Evolutionary conservation across 148 eudicot genomes (phyloP).

Genomic region (Fallopia convolvulus): DNA sequence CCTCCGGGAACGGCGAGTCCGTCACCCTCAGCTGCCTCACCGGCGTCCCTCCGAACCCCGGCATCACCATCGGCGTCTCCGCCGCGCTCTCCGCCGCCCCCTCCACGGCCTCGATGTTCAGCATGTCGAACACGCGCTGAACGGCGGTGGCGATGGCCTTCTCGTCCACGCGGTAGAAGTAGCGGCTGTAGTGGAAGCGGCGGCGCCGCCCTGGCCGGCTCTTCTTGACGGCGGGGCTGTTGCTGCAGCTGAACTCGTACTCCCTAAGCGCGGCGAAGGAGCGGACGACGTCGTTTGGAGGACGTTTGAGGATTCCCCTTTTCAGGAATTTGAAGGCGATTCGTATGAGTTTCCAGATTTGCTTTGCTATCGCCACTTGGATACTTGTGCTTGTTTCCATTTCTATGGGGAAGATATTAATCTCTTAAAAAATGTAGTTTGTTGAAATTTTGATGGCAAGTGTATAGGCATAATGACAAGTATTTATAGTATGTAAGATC

Average conservation of each 20-base stretch:
- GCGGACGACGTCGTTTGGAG: conserved; percentile 18
- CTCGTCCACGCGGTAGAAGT: conserved; percentile 20
- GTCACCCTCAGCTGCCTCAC: conserved; percentile 57
- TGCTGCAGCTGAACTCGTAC: conserved; percentile 73
- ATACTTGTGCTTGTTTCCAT: conserved; percentile 4
- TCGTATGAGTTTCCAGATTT: not conserved
- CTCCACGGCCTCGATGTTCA: conserved; percentile 17
- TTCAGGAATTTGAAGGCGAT: conserved; percentile 1
- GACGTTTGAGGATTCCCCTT: not conserved
- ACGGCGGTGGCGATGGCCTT: conserved; percentile 17
- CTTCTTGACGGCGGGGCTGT: conserved; percentile 41
- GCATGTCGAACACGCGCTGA: conserved; percentile 36
- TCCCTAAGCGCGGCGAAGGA: conserved; percentile 37
- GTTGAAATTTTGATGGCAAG: not conserved
- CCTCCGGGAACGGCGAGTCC: conserved; percentile 59
- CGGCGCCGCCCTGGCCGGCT: conserved; percentile 20
- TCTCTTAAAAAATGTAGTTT: not conserved
- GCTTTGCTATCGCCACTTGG: not conserved
- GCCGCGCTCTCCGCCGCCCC: conserved; percentile 3
- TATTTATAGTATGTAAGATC: not conserved
- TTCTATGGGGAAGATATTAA: not conserved
- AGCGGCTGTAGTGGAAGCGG: conserved; percentile 1
- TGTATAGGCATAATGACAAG: not conserved
- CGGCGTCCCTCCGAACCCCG: conserved; percentile 42
- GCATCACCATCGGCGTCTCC: conserved; percentile 24